Evolutionary conservation across 257 asterid genomes (phyloP).

Genomic region (Scutellaria galericulata): DNA sequence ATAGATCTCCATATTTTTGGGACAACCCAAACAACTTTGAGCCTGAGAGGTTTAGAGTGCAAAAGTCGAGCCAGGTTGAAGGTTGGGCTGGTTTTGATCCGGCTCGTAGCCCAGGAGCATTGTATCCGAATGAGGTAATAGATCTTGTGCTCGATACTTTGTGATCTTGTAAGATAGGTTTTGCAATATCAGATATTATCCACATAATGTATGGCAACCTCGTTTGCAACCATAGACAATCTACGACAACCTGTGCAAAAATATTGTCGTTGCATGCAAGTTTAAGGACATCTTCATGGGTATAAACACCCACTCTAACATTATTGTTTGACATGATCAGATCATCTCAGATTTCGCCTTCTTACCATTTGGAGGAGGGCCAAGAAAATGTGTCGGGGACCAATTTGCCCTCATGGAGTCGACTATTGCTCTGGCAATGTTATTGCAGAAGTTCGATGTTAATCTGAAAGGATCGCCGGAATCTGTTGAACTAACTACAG

Average conservation of each 20-base stretch:
- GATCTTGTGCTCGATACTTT: neutral
- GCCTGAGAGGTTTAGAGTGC: conserved; percentile 82
- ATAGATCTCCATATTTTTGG: conserved; percentile 94
- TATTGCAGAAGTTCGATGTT: conserved; percentile 68
- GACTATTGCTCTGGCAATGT: conserved; percentile 80
- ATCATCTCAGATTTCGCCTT: conserved; percentile 82
- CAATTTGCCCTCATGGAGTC: conserved; percentile 98
- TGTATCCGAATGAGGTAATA: conserved; percentile 91
- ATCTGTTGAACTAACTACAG: conserved; percentile 82
- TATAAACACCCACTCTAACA: neutral
- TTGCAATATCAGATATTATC: neutral
- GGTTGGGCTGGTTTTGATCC: conserved; percentile 99
- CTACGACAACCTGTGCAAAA: no score
- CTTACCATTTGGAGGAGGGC: conserved; percentile 99
- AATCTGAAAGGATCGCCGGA: conserved; percentile 55
- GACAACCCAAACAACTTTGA: conserved; percentile 85
- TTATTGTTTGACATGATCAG: conserved; percentile 43
- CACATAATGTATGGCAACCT: no score
- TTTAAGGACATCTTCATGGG: neutral
- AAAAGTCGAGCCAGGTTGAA: conserved; percentile 63
- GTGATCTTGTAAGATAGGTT: neutral
- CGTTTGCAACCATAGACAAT: no score
- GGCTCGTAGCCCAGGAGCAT: conserved; percentile 88
- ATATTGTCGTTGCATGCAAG: no score
- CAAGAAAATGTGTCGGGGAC: conserved; percentile 97